Conservation (phyloP, 1,284 basidiomycete species). For the Naganishia liquefaciens region DNA sequence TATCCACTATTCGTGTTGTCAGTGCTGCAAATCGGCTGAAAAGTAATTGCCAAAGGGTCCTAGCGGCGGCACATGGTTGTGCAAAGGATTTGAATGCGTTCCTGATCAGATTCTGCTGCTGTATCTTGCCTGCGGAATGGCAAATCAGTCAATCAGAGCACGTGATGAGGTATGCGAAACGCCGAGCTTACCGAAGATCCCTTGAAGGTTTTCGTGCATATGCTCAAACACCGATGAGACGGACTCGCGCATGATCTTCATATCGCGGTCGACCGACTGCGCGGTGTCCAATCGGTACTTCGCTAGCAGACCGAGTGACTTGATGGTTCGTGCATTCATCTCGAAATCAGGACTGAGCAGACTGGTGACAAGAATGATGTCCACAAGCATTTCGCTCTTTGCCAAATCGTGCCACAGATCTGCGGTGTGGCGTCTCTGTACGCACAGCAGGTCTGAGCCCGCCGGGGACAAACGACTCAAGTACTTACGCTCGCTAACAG, state of each 20-base stretch:
- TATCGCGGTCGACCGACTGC: slow-evolving; percentile 12
- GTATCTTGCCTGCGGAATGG: slow-evolving; percentile 12
- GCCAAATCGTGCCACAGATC: slow-evolving; percentile 20
- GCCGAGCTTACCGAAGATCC: slow-evolving; percentile 10
- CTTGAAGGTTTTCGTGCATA: slow-evolving; percentile 13
- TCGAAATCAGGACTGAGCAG: slow-evolving; percentile 24
- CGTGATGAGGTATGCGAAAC: not conserved
- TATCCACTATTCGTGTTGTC: slow-evolving; percentile 25
- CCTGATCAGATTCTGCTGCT: slow-evolving; percentile 31
- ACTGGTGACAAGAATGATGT: slow-evolving; percentile 11
- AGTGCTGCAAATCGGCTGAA: slow-evolving; percentile 29
- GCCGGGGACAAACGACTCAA: not conserved
- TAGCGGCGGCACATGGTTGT: slow-evolving; percentile 6
- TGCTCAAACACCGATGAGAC: slow-evolving; percentile 9
- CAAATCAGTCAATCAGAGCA: not conserved
- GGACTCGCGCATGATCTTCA: slow-evolving; percentile 20
- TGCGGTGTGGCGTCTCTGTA: slow-evolving; percentile 13
- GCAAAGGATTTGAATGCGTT: slow-evolving; percentile 11
- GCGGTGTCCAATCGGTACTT: slow-evolving; percentile 9
- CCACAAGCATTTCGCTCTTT: slow-evolving; percentile 20
- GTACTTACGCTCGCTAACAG: slow-evolving; percentile 19
- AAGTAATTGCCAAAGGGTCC: slow-evolving; percentile 30
- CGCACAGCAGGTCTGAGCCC: too few species aligned
- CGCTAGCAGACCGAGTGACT: slow-evolving; percentile 3
- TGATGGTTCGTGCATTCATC: slow-evolving; percentile 22